Base-by-base conservation (phyloP, 1,139 yeast species). In the Yamadazyma taylorii region DNA sequence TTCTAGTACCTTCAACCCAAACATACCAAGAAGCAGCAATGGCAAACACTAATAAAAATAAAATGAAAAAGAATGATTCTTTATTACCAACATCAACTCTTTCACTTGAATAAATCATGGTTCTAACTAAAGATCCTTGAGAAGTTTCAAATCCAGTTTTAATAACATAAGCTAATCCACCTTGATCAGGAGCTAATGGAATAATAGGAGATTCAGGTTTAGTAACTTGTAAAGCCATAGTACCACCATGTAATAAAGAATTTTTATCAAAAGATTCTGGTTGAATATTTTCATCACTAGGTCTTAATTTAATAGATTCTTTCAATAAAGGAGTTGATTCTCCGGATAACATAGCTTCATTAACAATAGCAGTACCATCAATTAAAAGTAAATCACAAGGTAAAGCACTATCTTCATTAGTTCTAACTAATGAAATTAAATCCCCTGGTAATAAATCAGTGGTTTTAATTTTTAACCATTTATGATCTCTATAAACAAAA, bases 291-390 rank as follows among this genome's bases (percentile, higher is more conserved):
- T 87, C 97, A 17, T 73, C 63, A 19, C 71, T 64, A 21, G 96
- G 95, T 63, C 98, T 86, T 50, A 87, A 77, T 49, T 79, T 81
- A 47, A 90, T 78, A 3, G 96, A 85, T 64, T 92, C 99, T 60
- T 92, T 92, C 56, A 94, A 78, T 51, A 92, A 71, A 8, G 99
- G 99, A 33, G 98, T 92, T 6, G 96, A 87, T 68, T 92, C 99
- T 60, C 99, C 99, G 4, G 96, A 86, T 43, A 90, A 80, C 97
- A 90, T 90, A 24, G 97, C 97, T 69, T 90, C 98, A 57, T 90
- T 90, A 33, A 90, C 95, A 58, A 90, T 90, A 42, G 94, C 94
- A 30, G 95, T 73, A 35, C 97, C 97, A 52, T 84, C 90, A 36
- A 88, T 64, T 37, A 92, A 73, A 32, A 92, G 66, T 65, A 92